Conservation (phyloP, 148 eudicot genomes). For the Vaccinium myrtillus region DNA sequence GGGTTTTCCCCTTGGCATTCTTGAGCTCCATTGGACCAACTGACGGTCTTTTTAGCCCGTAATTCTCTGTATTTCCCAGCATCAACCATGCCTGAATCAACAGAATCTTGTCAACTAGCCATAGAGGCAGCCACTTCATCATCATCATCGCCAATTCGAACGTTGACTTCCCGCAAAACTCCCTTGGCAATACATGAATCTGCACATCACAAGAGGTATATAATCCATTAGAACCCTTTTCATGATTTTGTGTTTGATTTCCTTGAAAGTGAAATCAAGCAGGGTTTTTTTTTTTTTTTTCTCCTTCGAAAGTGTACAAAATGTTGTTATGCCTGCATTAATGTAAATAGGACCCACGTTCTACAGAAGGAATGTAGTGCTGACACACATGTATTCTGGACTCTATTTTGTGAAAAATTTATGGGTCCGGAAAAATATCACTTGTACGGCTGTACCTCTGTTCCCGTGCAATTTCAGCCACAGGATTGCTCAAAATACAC, state of each 20-base stretch:
- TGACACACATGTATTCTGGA: no score
- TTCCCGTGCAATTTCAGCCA: no score
- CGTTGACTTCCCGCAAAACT: slow-evolving; percentile 68
- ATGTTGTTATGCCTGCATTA: background rate
- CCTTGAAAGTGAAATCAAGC: background rate
- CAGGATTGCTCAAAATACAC: no score
- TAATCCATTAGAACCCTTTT: background rate
- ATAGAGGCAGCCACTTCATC: slow-evolving; percentile 84
- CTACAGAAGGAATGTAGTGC: background rate
- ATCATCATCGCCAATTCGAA: slow-evolving; percentile 62
- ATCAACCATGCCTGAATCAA: slow-evolving; percentile 68
- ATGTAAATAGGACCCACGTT: background rate
- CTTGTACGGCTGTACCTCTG: no score
- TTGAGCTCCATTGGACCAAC: slow-evolving; percentile 78
- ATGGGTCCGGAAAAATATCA: no score
- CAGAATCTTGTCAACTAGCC: slow-evolving; percentile 75
- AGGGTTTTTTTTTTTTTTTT: no score
- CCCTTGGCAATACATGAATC: slow-evolving; percentile 90
- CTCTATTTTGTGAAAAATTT: no score
- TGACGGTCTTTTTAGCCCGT: slow-evolving; percentile 65
- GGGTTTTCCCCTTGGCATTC: slow-evolving; percentile 72
- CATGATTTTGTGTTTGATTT: background rate
- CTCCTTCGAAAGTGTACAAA: background rate
- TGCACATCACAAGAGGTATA: slow-evolving; percentile 18
- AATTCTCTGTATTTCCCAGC: slow-evolving; percentile 50